A percentile compares a stretch with the other conserved stretches of the same genome.
phyloP scores from a whole-genome alignment of 805 yeast genomes.

The Clavispora asparagi region DNA sequence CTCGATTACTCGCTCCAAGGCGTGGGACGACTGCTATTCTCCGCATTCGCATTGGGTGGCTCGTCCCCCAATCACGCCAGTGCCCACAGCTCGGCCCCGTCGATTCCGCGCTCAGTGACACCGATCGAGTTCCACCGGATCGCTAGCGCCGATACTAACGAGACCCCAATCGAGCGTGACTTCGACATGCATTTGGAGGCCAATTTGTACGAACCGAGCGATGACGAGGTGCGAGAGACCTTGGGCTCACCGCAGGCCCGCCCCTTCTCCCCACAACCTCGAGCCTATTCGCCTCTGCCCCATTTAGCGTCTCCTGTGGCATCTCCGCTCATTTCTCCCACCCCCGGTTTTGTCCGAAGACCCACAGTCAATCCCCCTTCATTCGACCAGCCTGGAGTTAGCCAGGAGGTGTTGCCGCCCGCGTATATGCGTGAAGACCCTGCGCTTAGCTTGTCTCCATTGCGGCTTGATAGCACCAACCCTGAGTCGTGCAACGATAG shows the following conservation, averaged over 20 bases:
- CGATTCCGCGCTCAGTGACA: constrained; percentile 1
- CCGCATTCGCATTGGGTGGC: constrained; percentile 2
- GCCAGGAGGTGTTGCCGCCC: constrained; percentile 13
- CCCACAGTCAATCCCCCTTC: constrained; percentile 64
- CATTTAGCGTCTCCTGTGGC: constrained; percentile 38
- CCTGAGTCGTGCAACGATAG: neutral
- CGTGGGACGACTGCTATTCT: constrained; percentile 2
- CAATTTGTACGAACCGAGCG: constrained; percentile 51
- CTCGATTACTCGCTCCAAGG: constrained; percentile 25
- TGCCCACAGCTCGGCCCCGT: neutral
- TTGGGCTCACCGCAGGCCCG: constrained; percentile 16
- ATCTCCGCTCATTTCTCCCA: constrained; percentile 18
- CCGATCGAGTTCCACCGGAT: constrained; percentile 24
- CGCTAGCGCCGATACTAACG: constrained; percentile 19
- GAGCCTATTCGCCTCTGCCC: constrained; percentile 13
- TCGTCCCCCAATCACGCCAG: neutral
- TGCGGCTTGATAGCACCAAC: constrained; percentile 6
- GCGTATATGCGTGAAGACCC: constrained; percentile 7
- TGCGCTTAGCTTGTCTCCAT: constrained; percentile 8
- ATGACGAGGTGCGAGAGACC: constrained; percentile 21
- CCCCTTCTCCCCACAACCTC: constrained; percentile 8
- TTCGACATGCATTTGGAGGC: constrained; percentile 37
- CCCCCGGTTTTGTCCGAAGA: constrained; percentile 34
- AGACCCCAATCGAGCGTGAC: constrained; percentile 34
- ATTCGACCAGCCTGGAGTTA: constrained; percentile 29